Base-by-base conservation (phyloP, 306 rosid genomes). In the Delonix regia region DNA sequence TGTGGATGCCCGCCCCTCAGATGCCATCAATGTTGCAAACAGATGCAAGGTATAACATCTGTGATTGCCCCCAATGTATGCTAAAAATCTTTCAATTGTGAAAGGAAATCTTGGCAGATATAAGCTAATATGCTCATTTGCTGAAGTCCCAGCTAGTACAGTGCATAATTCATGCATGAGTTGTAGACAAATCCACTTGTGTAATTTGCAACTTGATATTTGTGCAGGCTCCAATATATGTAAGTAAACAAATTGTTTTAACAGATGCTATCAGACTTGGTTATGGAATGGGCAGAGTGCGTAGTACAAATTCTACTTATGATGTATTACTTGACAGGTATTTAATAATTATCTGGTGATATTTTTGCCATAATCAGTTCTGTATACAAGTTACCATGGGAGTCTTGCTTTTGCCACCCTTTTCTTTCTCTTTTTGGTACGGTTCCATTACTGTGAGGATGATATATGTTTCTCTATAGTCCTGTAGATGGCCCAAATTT, bases 301-400 rank as follows among this genome's bases (percentile, higher is more conserved):
- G 47, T 5, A 74, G 85, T 66, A 76, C 78, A 65, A 96, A 84
- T 79, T 66, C 93, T 59, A 73, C 79, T 66, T 96, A 88, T 77
- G 97, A 96, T 80, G 97, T 93, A 78, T 75, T 85, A 59, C 99
- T 96, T 76, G 98, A 96, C 88, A 93, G 98, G 99, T 96, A 87
- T 44, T 82, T 59, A 73, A 53, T 80, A 62, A 47, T 69, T 80
- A 63, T 74, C 71, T 41, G 24, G 51, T 52, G 51, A 28, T 48
- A 27, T 38, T 59, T 80, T 66, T 51, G 38, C 73, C 55, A 1
- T 47, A 5, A n/a, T 81, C 70, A 59, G 33, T 77, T 60, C 19
- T 66, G 18, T 36, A 59, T 53, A 27, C 38, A 25, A 79, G 74
- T 68, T 38, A n/a, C 65, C 39, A 7, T 21, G 16, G n/a, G 33